Base-by-base conservation (phyloP, 1,139 yeast genomes). In the Komagataea norvegica region DNA sequence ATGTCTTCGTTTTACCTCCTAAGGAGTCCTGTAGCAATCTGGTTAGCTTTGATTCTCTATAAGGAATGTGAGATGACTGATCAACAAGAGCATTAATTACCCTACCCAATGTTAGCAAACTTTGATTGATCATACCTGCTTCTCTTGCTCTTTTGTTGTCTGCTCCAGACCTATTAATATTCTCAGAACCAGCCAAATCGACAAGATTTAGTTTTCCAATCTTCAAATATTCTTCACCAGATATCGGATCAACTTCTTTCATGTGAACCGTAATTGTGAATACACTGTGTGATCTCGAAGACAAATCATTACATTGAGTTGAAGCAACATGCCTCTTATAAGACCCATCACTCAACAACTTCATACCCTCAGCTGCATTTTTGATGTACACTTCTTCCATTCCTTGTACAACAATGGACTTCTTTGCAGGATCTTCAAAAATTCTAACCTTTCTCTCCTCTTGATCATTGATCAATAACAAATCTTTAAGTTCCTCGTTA, bases 151-250 rank as follows among this genome's bases (percentile, higher is more conserved):
- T 68, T 52, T 75, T 79, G 54, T 80, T 77, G 37, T 68, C 74
- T 0, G 94, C 91, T 1, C 95, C 95, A 0, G 94, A 82, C 41
- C 86, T 66, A 43, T 69, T 75, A 34, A 87, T 79, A 52, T 86
- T 85, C 55, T 83, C 94, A 13, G 93, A 82, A 0, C 96, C 96
- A 0, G 96, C 96, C 45, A 88, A 67, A 62, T 88, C 96, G 3
- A 87, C 94, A 28, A 88, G 64, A 54, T 86, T 85, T 55, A 88
- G 70, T 48, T 80, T 83, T 4, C 87, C 82, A 17, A 64, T 64
- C 47, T 63, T 65, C 35, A 72, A 57, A 33, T 66, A 69, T 34
- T 66, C 67, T 30, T 60, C 65, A 16, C 66, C 61, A 16, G 63
- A 56, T 2, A 53, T 46, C 5, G 65, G 64, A 36, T 72, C 67